These are phyloP conservation scores for Arthrobotrys sinensis DNA, from an alignment of 2,329 filamentous ascomycete species.

Conservation along the genomic window DNA sequence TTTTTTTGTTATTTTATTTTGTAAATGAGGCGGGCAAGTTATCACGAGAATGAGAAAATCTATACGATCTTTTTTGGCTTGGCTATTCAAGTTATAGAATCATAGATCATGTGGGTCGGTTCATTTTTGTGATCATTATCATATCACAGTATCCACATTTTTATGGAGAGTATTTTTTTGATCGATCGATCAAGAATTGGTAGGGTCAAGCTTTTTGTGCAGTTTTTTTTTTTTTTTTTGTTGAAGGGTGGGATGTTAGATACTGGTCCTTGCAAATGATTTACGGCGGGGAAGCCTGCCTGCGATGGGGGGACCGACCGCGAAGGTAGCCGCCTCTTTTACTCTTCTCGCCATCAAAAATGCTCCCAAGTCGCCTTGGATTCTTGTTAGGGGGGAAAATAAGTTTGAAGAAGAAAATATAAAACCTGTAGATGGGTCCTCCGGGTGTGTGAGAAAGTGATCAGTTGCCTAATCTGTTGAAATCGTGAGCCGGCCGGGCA, in stretches of 20 bases:
- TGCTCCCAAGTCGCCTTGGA: not conserved
- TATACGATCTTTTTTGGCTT: no score
- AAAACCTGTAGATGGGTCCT: not conserved
- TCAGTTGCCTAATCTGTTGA: slow-evolving; percentile 21
- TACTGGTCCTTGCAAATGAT: slow-evolving; percentile 19
- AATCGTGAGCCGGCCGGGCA: not conserved
- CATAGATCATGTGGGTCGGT: not conserved
- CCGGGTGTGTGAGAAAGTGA: slow-evolving; percentile 1
- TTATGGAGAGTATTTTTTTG: not conserved
- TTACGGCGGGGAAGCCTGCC: slow-evolving; percentile 16
- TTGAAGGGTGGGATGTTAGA: not conserved
- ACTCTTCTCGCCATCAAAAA: not conserved
- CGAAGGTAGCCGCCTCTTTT: slow-evolving; percentile 7
- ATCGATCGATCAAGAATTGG: slow-evolving; percentile 12
- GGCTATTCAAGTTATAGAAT: not conserved
- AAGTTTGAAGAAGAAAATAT: slow-evolving; percentile 16
- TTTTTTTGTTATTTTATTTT: not conserved
- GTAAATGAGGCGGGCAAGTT: not conserved
- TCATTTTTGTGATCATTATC: not conserved
- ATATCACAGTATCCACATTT: not conserved
- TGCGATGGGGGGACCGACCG: not conserved
- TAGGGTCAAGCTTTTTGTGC: not conserved
- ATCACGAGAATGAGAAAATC: not conserved
- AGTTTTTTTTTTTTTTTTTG: not conserved
- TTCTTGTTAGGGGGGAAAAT: not conserved